Base-by-base conservation (phyloP, 2,329 filamentous ascomycete species). In the Aspergillus transmontanensis region DNA sequence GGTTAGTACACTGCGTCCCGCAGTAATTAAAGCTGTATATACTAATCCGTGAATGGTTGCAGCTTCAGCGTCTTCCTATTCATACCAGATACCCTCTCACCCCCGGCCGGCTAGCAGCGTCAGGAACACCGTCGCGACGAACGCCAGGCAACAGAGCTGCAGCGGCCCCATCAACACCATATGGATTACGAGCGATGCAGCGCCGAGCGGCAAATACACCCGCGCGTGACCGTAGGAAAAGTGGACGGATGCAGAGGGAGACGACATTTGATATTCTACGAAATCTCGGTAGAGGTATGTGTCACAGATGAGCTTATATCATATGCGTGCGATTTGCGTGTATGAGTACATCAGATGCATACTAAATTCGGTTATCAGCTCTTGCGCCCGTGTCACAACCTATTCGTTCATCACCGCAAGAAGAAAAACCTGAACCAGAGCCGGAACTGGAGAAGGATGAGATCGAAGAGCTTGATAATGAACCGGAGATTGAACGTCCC, bases 201-300 rank as follows among this genome's bases (percentile, higher is more conserved):
- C 82, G 85, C 68, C 83, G 84, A 68, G 82, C 82, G 14, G 81
- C 80, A 6, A 81, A 81, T 65, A 85, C 84, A 2, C 83, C 84
- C 23, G 79, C 76, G 39, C 80, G 82, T 14, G 79, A 84, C 67
- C 79, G 81, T 53, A 74, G 84, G 60, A 78, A 81, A 64, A 86
- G 84, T 64, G 81, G 80, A 30, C 76, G 83, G 39, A 66, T 82
- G 60, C 81, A 84, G 68, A 75, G 84, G 46, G 84, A 86, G 70
- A 86, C 85, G 7, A 84, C 84, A 5, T 82, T 86, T 66, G 84
- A 86, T 69, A 80, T 84, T 30, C 71, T 87, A 58, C 78, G 81
- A 55, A 82, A 84, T 59, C 72, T 87, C 10, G 85, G 84, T 58
- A 84, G 78, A 79, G 78, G 84, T 83, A 76, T 45, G 72, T 57